phyloP scores from a whole-genome alignment of 2,329 filamentous ascomycete genomes.

The Drechslera avenae region DNA sequence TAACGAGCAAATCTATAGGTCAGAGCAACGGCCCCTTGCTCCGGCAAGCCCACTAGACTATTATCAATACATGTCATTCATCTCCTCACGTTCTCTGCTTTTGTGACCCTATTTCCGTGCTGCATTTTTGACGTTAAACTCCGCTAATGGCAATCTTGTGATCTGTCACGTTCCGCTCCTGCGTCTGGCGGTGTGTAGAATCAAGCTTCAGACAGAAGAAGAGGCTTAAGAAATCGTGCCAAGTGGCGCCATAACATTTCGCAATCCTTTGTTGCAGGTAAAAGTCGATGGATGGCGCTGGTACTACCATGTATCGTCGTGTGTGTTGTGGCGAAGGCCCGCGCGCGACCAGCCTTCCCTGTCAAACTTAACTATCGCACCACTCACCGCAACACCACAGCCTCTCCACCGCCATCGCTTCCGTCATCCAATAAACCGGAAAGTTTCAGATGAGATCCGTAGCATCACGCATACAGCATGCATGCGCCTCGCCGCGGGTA shows the following conservation, averaged over 20 bases:
- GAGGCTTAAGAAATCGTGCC: not conserved
- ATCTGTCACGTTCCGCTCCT: not conserved
- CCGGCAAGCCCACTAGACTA: not conserved
- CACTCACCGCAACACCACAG: constrained; percentile 11
- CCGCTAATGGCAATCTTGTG: too few species aligned
- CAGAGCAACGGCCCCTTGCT: not conserved
- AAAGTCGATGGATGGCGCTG: constrained; percentile 3
- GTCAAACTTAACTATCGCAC: not conserved
- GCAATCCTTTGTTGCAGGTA: constrained; percentile 3
- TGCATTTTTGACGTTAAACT: not conserved
- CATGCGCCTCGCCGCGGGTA: constrained; percentile 15
- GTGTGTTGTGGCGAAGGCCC: constrained; percentile 9
- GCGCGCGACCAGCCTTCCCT: constrained; percentile 10
- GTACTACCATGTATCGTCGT: constrained; percentile 12
- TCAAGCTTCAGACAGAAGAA: not conserved
- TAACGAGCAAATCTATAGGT: constrained; percentile 12
- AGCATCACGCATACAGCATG: constrained; percentile 24
- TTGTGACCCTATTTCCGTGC: not conserved
- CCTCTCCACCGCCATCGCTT: constrained; percentile 11
- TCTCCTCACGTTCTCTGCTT: not conserved
- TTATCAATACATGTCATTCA: constrained; percentile 3
- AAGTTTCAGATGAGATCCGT: constrained; percentile 18
- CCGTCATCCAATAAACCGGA: constrained; percentile 17
- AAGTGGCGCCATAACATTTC: not conserved
- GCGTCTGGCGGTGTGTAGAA: constrained; percentile 4